These are phyloP conservation scores for Umbelopsis sp. DNA, from an alignment of 192 early-diverging fungal species.

Conservation along the genomic window DNA sequence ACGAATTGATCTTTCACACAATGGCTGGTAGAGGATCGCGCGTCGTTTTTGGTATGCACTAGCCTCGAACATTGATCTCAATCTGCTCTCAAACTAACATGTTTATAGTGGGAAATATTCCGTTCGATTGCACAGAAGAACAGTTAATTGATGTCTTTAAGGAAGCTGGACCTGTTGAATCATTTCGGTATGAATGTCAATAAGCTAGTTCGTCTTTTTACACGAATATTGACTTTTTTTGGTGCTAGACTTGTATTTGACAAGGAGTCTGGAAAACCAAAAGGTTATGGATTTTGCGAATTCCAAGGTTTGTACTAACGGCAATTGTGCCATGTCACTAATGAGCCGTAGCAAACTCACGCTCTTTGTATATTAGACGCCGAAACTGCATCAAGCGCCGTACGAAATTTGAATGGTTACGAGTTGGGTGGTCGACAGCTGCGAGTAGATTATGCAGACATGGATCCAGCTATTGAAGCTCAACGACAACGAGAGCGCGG, in stretches of 20 bases:
- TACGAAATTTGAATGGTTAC: slow-evolving; percentile 89
- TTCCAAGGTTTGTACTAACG: slow-evolving; percentile 59
- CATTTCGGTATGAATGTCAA: slow-evolving; percentile 54
- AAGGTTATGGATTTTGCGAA: slow-evolving; percentile 95
- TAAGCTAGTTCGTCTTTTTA: neutral
- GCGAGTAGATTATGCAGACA: slow-evolving; percentile 92
- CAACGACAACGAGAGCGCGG: slow-evolving; percentile 23
- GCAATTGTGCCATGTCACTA: neutral
- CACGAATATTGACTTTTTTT: neutral
- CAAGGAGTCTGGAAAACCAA: slow-evolving; percentile 81
- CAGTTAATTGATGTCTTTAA: slow-evolving; percentile 92
- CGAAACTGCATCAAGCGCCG: slow-evolving; percentile 93
- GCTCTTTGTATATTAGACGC: slow-evolving; percentile 54
- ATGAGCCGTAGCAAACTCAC: too few species aligned
- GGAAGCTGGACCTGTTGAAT: slow-evolving; percentile 85
- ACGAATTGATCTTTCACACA: neutral
- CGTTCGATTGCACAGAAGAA: slow-evolving; percentile 90
- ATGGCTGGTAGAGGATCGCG: slow-evolving; percentile 42
- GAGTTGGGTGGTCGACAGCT: slow-evolving; percentile 88
- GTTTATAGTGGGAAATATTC: slow-evolving; percentile 72
- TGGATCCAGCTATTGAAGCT: slow-evolving; percentile 53
- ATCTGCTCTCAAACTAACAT: neutral
- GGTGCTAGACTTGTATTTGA: slow-evolving; percentile 84
- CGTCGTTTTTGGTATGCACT: slow-evolving; percentile 38
- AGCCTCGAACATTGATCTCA: neutral